Evolutionary conservation across 306 rosid genomes (phyloP), one percentile per base, ranked within the genome.

Genomic region (Prunus salicina): DNA sequence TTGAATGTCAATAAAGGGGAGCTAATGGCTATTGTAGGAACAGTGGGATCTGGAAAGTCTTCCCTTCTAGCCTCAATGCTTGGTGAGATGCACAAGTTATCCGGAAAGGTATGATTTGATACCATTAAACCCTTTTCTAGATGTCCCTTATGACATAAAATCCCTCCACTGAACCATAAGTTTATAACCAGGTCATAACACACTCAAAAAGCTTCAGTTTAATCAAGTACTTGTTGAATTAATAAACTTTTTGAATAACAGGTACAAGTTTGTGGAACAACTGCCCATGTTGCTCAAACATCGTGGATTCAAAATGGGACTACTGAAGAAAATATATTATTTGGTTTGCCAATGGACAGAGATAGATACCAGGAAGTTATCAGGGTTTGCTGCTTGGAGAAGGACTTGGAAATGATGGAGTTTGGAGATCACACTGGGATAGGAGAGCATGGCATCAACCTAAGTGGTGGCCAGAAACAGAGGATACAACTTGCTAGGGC

Each of bases 221-320:
- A 27, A 50, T 50, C 55, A 57, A 13, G 19, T n/a, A 45, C 19
- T 45, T 60, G 68, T 25, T 43, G 55, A 45, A 61, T 49, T 43
- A 46, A 60, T 16, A 46, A 73, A 64, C 60, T 76, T 73, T 73
- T 67, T 75, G n/a, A 75, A 60, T 30, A 22, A 70, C 90, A 95
- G 98, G 89, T 95, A 55, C 84, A 82, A 74, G 96, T 95, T 75
- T 90, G 93, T 65, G 98, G 98, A 77, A 90, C 53, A 69, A 88
- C 89, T 18, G 97, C 98, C 2, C 90, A 92, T 76, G 98, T 95
- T 43, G 92, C 97, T 60, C 98, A 95, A 80, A 92, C 98, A 52
- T 88, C 98, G 74, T 95, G 98, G 98, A 95, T 95, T 78, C 98
- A 95, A 78, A 95, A 86, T 77, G 97, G 97, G 64, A 95, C 98